Evolutionary conservation across 2,329 filamentous ascomycete species (phyloP).

Genomic region (Phaeosphaeria sp.): DNA sequence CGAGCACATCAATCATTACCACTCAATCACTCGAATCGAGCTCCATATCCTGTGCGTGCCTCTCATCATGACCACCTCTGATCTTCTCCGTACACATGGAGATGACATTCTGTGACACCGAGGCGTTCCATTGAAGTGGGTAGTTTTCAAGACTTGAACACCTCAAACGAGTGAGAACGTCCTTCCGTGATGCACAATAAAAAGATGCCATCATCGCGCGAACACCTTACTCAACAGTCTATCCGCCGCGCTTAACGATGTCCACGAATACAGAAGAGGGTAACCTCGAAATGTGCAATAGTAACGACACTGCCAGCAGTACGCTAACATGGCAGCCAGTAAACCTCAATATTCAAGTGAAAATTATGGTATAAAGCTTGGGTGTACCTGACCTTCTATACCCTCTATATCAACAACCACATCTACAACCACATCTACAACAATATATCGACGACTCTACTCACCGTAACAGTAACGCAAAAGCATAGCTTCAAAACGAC

Average conservation of each 20-base stretch:
- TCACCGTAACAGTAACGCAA: neutral
- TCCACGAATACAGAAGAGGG: neutral
- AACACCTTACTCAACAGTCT: neutral
- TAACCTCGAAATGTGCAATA: neutral
- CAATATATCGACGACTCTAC: neutral
- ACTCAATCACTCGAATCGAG: neutral
- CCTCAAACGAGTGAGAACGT: too few species aligned
- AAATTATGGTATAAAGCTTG: neutral
- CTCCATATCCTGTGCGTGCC: neutral
- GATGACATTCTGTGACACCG: too few species aligned
- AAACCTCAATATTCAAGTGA: neutral
- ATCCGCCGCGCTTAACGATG: too few species aligned
- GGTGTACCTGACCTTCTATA: neutral
- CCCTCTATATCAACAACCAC: neutral
- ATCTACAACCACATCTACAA: neutral
- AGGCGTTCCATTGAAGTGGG: too few species aligned
- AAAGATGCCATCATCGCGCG: too few species aligned
- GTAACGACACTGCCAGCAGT: neutral
- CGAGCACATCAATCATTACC: constrained; percentile 1
- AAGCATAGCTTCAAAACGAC: neutral
- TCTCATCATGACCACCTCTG: too few species aligned
- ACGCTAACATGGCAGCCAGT: neutral
- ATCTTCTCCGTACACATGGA: too few species aligned
- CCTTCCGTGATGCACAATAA: too few species aligned
- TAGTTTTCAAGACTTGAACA: too few species aligned